Percentiles rank a stretch among this genome's conserved stretches.
Conservation (phyloP, 495 filamentous ascomycete genomes). For the Annulohypoxylon nitens region DNA sequence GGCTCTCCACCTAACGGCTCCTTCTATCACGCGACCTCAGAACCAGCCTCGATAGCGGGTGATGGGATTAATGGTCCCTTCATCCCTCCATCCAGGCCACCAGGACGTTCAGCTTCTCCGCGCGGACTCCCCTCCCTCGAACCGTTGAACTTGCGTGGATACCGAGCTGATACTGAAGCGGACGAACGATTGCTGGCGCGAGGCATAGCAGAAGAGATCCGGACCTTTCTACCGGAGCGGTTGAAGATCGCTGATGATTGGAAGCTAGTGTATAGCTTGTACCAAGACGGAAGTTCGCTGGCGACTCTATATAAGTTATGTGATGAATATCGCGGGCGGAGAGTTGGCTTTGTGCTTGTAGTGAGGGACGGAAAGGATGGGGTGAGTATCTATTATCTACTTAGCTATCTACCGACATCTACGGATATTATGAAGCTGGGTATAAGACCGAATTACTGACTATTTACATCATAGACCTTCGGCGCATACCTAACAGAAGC, state of each 20-base stretch:
- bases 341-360: slow-evolving; percentile 88
- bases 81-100: slow-evolving; percentile 49
- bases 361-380: slow-evolving; percentile 80
- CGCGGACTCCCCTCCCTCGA: slow-evolving; percentile 60
- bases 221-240: slow-evolving; percentile 86
- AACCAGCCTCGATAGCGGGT: slow-evolving; percentile 19
- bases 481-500: slow-evolving; percentile 94
- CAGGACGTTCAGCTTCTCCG: slow-evolving; percentile 53
- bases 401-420: background rate
- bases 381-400: slow-evolving; percentile 61
- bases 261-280: slow-evolving; percentile 89
- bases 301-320: slow-evolving; percentile 87
- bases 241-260: slow-evolving; percentile 89
- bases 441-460: slow-evolving; percentile 8
- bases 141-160: slow-evolving; percentile 59
- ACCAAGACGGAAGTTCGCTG: slow-evolving; percentile 90
- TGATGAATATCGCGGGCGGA: slow-evolving; percentile 68
- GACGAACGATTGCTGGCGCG: slow-evolving; percentile 70
- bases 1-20: slow-evolving; percentile 38
- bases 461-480: slow-evolving; percentile 71
- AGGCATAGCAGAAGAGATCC: slow-evolving; percentile 91
- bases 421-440: background rate
- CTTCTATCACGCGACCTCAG: slow-evolving; percentile 37
- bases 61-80: slow-evolving; percentile 60
- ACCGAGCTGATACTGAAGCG: slow-evolving; percentile 53